Evolutionary conservation across 2,329 filamentous ascomycete genomes (phyloP), one percentile per base, ranked within the genome.

Genomic region (Sporothrix inflata): DNA sequence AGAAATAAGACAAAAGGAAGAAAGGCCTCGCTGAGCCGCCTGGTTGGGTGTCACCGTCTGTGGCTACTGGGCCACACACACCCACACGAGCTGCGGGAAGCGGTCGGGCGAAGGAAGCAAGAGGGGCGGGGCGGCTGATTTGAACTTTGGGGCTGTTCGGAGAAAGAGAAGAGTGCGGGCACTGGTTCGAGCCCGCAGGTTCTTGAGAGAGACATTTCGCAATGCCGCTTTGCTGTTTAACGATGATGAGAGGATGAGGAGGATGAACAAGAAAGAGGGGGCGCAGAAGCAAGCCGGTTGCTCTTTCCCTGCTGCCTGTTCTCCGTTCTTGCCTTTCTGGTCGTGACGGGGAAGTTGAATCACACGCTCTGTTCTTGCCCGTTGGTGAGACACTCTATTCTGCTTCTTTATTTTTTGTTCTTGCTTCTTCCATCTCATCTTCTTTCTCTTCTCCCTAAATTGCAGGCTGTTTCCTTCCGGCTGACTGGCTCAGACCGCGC

Each of bases 311-410:
- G 65, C 27, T 51, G 65, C 65, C 65, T 51, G 27, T 38, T 53
- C 12, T 21, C 27, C 19, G 45, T 30, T 53, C 42, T 14, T 49
- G 63, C 45, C 63, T 16, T 65, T 47, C 14, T 11, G 14, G 47
- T 1, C 7, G 14, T 34, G 40, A 12, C 8, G 24, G 42, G 6
- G 40, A n/a, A 11, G 30, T 38, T 34, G 38, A 65, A 12, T 21
- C 60, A 16, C 57, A 63, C 3, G 57, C 34, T 21, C n/a, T 24
- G 21, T 12, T 65, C 57, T 38, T 63, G 34, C 34, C 34, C 57
- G 57, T 16, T 63, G 12, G n/a, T 65, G 60, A 65, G 60, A 65
- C 40, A 65, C 61, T 65, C 61, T 65, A 30, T 65, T 47, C 40
- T 47, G 24, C 24, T 27, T n/a, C 40, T 65, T 16, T 65, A 47